Evolutionary conservation across 192 early-diverging fungal species (phyloP).

Genomic region (Entomortierella lignicola): DNA sequence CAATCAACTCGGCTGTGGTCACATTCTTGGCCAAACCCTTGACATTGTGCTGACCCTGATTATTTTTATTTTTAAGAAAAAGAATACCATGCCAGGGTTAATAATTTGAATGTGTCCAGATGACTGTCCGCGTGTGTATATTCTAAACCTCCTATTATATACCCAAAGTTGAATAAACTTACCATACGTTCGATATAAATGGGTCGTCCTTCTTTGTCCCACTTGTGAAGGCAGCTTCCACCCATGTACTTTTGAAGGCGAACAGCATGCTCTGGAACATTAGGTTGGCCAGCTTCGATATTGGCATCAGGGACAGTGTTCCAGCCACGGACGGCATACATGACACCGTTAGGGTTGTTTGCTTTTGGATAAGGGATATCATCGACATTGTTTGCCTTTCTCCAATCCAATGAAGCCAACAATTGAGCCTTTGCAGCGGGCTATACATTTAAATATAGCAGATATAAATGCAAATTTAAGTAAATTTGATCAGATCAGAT

Average conservation of each 20-base stretch:
- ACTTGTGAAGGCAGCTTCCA: slow-evolving; percentile 84
- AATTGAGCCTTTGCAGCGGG: slow-evolving; percentile 69
- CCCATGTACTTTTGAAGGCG: slow-evolving; percentile 74
- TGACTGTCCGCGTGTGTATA: no score
- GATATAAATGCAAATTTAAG: no score
- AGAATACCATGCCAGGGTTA: neutral
- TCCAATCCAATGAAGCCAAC: slow-evolving; percentile 69
- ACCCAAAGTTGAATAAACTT: no score
- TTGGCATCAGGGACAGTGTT: slow-evolving; percentile 72
- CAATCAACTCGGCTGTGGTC: slow-evolving; percentile 69
- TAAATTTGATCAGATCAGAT: no score
- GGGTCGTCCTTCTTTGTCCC: slow-evolving; percentile 89
- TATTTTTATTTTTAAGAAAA: no score
- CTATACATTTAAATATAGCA: no score
- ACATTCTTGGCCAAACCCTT: slow-evolving; percentile 72
- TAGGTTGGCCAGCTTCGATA: slow-evolving; percentile 62
- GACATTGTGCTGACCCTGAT: slow-evolving; percentile 69
- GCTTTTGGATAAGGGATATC: slow-evolving; percentile 66
- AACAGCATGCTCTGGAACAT: slow-evolving; percentile 72
- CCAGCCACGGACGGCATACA: slow-evolving; percentile 77
- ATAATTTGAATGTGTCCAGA: neutral
- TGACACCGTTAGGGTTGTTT: slow-evolving; percentile 67
- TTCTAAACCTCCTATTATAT: no score
- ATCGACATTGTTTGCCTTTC: slow-evolving; percentile 68
- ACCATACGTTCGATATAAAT: slow-evolving; percentile 94